These are phyloP conservation scores for Neoarthrinium moseri DNA, from an alignment of 2,329 filamentous ascomycete genomes.

Conservation along the genomic window DNA sequence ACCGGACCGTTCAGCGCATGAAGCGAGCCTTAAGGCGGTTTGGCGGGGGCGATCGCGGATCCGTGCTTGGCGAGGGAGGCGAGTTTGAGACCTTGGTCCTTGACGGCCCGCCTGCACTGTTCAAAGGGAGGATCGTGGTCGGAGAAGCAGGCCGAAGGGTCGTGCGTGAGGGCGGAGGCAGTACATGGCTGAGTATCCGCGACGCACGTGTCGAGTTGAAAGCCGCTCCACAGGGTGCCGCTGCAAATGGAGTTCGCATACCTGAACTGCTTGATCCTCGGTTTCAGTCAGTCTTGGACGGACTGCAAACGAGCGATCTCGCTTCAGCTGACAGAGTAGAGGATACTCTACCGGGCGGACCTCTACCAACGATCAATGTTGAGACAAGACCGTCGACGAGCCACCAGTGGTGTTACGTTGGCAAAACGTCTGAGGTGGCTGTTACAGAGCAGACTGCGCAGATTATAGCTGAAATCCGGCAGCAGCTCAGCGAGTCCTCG, in stretches of 20 bases:
- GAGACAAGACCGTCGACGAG: conserved; percentile 10
- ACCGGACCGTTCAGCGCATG: conserved; percentile 44
- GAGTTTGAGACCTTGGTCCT: conserved; percentile 94
- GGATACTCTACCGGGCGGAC: conserved; percentile 4
- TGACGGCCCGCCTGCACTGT: conserved; percentile 72
- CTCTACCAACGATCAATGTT: too few relatives aligned
- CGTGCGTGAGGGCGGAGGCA: conserved; percentile 71
- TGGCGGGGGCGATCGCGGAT: conserved; percentile 62
- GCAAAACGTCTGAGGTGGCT: conserved; percentile 18
- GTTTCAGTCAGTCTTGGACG: conserved; percentile 46
- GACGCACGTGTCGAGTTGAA: conserved; percentile 54
- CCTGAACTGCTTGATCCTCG: conserved; percentile 66
- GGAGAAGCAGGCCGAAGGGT: conserved; percentile 49
- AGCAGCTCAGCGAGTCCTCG: conserved; percentile 33
- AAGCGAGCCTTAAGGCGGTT: conserved; percentile 63
- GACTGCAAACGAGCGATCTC: conserved; percentile 18
- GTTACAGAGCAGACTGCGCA: conserved; percentile 48
- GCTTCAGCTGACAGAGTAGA: conserved; percentile 2
- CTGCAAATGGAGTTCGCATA: conserved; percentile 40
- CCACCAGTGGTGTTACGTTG: conserved; percentile 39
- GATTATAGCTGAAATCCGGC: conserved; percentile 45
- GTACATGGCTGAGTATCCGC: conserved; percentile 66
- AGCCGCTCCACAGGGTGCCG: conserved; percentile 6
- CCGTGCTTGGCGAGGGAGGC: conserved; percentile 85
- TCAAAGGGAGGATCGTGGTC: conserved; percentile 69